Base-by-base conservation (phyloP, 495 filamentous ascomycete species). In the Choiromyces venosus region DNA sequence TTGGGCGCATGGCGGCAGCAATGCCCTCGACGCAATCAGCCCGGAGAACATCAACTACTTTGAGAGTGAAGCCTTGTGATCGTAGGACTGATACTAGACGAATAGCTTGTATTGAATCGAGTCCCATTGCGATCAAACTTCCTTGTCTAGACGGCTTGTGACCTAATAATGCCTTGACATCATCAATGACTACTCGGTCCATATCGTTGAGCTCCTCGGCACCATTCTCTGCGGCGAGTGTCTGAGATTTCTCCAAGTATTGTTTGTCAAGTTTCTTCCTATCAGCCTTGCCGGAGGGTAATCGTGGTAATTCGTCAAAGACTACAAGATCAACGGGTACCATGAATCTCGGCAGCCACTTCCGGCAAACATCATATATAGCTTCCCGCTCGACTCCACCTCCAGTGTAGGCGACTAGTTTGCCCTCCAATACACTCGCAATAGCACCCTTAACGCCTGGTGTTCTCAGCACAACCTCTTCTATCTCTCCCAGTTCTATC, bases 401-500 rank as follows among this genome's bases (percentile, higher is more conserved):
- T 6, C 90, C 85, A 52, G 89, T 91, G 80, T 92, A 95, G 4
- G 88, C 87, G 40, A 94, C 86, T 37, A 95, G 81, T 9, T 84
- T 85, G 4, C 87, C 86, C 5, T 83, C 82, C 46, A 90, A 83
- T 1, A 95, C 86, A 21, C 86, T 84, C 6, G 87, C 90, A 52
- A 90, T 85, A 8, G 87, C 88, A 66, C 83, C 85, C 46, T 82
- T 83, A 29, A 88, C 85, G 7, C 85, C 86, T 1, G 84, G 79
- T 0, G 87, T 83, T 74, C 86, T 85, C 68, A 87, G 81, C 7
- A 91, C 85, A 21, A 87, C 88, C 70, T 91, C 87, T 77, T 96
- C 93, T 18, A 95, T 86, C 79, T 96, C 93, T 1, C 92, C 92
- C 1, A 96, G 87, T 76, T 96, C 93, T 37, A 96, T 85, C 66